phyloP scores from a whole-genome alignment of 331 rosid genomes.

The Arachis monticola region DNA sequence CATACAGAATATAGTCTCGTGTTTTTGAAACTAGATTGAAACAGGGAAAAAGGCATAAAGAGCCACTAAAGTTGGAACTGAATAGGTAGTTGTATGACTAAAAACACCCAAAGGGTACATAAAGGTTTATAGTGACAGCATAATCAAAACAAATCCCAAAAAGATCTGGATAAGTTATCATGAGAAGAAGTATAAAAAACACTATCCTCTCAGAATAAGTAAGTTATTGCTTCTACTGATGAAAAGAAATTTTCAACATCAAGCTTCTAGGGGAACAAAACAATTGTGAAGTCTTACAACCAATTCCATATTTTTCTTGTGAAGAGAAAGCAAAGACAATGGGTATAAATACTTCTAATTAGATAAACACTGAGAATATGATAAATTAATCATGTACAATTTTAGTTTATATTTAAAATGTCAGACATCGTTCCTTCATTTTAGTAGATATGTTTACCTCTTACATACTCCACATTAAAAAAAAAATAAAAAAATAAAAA shows the following conservation, averaged over 20 bases:
- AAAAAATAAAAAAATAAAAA: too few species aligned
- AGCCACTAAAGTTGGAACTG: background rate
- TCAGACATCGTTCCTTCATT: background rate
- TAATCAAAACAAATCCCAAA: background rate
- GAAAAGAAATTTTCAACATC: background rate
- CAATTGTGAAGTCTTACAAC: background rate
- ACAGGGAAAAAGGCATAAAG: background rate
- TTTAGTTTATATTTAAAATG: background rate
- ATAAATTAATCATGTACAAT: background rate
- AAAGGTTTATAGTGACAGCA: conserved; percentile 2
- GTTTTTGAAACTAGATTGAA: background rate
- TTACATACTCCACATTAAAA: background rate
- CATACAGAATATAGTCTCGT: background rate
- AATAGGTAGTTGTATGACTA: background rate
- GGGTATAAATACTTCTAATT: conserved; percentile 2
- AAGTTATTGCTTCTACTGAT: background rate
- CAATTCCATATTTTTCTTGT: background rate
- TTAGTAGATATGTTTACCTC: background rate
- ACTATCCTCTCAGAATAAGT: background rate
- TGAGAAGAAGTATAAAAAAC: background rate
- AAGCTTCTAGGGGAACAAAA: background rate
- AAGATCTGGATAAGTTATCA: background rate
- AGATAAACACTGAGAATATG: background rate
- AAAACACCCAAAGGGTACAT: background rate
- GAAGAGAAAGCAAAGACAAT: background rate